phyloP scores from a whole-genome alignment of 495 filamentous ascomycete genomes.

The Glutinoglossum americanum region DNA sequence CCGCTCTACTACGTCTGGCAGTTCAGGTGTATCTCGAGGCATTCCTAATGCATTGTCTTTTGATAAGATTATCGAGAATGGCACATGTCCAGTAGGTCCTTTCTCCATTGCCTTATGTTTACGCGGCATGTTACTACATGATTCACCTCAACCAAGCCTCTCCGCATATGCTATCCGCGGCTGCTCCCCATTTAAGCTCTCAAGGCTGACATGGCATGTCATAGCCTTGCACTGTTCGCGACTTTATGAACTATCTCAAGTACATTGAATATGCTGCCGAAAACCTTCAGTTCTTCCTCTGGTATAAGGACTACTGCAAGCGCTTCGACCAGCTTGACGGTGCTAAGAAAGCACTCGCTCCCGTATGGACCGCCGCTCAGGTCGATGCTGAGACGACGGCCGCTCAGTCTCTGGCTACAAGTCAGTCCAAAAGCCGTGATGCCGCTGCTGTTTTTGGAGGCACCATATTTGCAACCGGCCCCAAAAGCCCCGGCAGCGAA shows the following conservation, averaged over 20 bases:
- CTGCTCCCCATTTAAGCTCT: too few species aligned
- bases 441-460: conserved; percentile 32
- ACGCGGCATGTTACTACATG: too few species aligned
- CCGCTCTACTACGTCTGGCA: conserved; percentile 19
- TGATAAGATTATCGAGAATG: conserved; percentile 47
- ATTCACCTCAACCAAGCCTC: too few species aligned
- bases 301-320: conserved; percentile 41
- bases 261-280: conserved; percentile 56
- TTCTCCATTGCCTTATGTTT: too few species aligned
- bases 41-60: conserved; percentile 51
- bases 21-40: conserved; percentile 23
- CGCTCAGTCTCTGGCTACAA: conserved; percentile 7
- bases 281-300: conserved; percentile 64
- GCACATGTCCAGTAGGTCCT: conserved; percentile 49
- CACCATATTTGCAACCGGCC: conserved; percentile 29
- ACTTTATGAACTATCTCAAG: conserved; percentile 64
- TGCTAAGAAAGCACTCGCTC: conserved; percentile 32
- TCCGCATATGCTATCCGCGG: too few species aligned
- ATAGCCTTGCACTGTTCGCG: conserved; percentile 49
- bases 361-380: conserved; percentile 38
- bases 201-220: too few species aligned
- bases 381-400: conserved; percentile 22
- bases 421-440: conserved; percentile 15
- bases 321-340: conserved; percentile 33
- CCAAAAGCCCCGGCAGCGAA: conserved; percentile 15